Percentiles rank a stretch among this genome's conserved stretches.
phyloP scores from a whole-genome alignment of 176 grass and related monocot genomes.

The Pontederia paniculata region DNA sequence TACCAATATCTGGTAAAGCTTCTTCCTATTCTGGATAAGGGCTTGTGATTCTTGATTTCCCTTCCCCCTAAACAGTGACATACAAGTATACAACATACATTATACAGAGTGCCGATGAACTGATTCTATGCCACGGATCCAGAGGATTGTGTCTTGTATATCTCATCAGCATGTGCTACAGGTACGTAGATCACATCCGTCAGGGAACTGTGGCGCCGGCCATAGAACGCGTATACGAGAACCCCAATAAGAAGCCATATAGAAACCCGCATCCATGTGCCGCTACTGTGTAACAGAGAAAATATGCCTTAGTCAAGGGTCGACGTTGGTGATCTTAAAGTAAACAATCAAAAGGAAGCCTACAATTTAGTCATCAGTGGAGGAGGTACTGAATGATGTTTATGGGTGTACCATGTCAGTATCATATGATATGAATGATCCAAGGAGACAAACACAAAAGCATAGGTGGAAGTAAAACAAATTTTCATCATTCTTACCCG shows the following conservation, averaged over 20 bases:
- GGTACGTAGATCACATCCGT: constrained; percentile 46
- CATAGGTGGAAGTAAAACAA: not conserved
- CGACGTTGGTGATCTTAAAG: not conserved
- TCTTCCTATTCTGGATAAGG: too few species aligned
- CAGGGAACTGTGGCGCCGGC: constrained; percentile 66
- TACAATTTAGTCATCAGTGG: too few species aligned
- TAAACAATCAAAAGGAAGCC: constrained; percentile 25
- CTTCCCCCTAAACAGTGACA: too few species aligned
- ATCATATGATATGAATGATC: too few species aligned
- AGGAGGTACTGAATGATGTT: too few species aligned
- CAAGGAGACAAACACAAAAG: too few species aligned
- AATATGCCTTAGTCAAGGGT: constrained; percentile 10
- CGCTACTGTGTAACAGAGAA: constrained; percentile 27
- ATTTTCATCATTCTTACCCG: too few species aligned
- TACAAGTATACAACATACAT: not conserved
- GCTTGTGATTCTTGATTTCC: too few species aligned
- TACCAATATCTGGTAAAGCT: too few species aligned
- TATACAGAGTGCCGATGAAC: not conserved
- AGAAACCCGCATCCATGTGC: constrained; percentile 60
- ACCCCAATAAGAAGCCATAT: constrained; percentile 78
- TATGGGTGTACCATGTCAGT: too few species aligned
- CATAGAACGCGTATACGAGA: constrained; percentile 81
- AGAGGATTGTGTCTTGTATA: constrained; percentile 33
- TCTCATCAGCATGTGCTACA: constrained; percentile 42
- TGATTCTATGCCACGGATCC: constrained; percentile 16